Evolutionary conservation across 257 asterid species (phyloP), one percentile per base, ranked within the genome.

Genomic region (Echium plantagineum): DNA sequence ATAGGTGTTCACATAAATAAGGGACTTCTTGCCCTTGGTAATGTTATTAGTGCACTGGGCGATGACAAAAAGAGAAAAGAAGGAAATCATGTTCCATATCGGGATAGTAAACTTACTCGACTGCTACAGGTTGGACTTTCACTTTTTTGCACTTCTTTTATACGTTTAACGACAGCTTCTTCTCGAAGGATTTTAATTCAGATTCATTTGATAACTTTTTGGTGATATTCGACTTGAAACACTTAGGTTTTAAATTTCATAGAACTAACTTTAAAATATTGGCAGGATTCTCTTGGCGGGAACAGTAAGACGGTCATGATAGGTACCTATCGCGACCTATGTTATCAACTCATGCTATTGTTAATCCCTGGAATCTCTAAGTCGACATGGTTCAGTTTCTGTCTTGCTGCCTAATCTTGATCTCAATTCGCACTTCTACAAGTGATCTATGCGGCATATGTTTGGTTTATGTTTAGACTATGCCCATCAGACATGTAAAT

Each of bases 201-300:
- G 8, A 18, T 52, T 66, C 31, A 24, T 59, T 59, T 38, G 20
- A 32, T 28, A 52, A 42, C 47, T 48, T 35, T 38, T 60, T 55
- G 9, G 55, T 55, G 26, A 30, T 21, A 54, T 63, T 55, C 13
- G 15, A 3, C 17, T 42, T 3, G 49, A 13, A 42, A 42, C 16
- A 47, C 7, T 71, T 20, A 22, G 52, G 24, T 20, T 5, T 54
- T 58, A 6, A 51, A 0, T 64, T 46, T 28, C 35, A 38, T 9
- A 35, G 68, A 26, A 54, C 48, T 62, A 28, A 30, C 18, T 19
- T 57, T 68, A 63, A 66, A 17, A 16, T 70, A 58, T 64, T 80
- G 72, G 68, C 91, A 93, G 97, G 99, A 93, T 85, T 93, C 99
- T 63, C 97, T 93, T 64, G 99, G 99, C 62, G 99, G 99, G 60